phyloP scores from a whole-genome alignment of 2,329 filamentous ascomycete genomes.

The Colletotrichum higginsianum region DNA sequence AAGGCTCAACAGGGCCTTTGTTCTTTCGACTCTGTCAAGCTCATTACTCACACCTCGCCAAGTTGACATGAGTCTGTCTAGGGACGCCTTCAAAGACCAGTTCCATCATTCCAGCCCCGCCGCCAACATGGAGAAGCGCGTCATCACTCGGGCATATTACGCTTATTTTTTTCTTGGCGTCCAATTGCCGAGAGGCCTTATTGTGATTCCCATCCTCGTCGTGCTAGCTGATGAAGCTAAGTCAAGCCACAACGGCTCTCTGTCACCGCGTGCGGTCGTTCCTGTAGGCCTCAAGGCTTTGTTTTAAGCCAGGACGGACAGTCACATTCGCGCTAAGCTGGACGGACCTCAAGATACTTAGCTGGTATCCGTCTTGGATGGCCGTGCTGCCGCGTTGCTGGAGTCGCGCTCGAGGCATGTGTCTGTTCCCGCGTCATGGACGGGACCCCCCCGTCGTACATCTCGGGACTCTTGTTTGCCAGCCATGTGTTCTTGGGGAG shows the following conservation, averaged over 20 bases:
- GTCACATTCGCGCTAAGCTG: background rate
- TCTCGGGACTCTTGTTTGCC: background rate
- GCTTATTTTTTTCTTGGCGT: background rate
- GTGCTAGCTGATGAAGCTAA: background rate
- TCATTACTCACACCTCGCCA: too few relatives aligned
- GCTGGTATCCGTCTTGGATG: background rate
- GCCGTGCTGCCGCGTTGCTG: slow-evolving; percentile 12
- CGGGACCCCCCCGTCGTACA: background rate
- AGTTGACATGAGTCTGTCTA: background rate
- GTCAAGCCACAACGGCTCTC: slow-evolving; percentile 28
- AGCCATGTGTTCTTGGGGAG: background rate
- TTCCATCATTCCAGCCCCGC: background rate
- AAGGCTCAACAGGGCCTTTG: too few relatives aligned
- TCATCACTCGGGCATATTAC: background rate
- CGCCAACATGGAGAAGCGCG: background rate
- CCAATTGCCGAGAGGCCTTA: background rate
- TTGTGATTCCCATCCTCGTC: background rate
- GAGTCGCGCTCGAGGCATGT: background rate
- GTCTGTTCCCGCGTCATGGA: background rate
- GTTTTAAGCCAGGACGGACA: background rate
- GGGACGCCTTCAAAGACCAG: background rate
- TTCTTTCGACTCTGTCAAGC: background rate
- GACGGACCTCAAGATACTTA: background rate
- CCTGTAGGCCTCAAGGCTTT: background rate
- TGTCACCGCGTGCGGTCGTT: background rate